Evolutionary conservation across 78 protist species (phyloP).

Genomic region (Dictyostelium discoideum): DNA sequence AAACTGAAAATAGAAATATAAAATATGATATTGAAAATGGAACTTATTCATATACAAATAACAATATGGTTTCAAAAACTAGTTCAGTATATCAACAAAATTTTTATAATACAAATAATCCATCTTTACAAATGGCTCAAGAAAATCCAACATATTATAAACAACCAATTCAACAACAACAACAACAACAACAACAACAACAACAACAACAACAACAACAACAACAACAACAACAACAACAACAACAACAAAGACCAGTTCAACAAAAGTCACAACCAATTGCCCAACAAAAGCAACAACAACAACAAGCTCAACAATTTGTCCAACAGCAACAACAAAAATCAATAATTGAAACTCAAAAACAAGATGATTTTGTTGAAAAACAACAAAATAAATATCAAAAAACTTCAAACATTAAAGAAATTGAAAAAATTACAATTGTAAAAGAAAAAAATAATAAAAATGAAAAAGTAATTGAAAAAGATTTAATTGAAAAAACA

Average conservation of each 20-base stretch:
- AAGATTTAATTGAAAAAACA: conserved; percentile 6
- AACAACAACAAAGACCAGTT: background rate
- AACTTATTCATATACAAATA: background rate
- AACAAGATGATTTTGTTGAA: background rate
- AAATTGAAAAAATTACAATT: background rate
- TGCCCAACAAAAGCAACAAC: background rate
- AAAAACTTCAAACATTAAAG: background rate
- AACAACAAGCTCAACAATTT: background rate
- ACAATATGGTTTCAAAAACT: background rate
- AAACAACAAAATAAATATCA: background rate
- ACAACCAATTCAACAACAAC: background rate
- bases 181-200: background rate
- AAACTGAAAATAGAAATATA: background rate
- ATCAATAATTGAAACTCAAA: background rate
- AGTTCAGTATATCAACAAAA: background rate
- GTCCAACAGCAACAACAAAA: background rate
- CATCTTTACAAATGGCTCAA: conserved; percentile 6
- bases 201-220: background rate
- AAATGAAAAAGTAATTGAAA: background rate
- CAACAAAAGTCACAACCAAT: background rate
- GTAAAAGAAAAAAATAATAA: background rate
- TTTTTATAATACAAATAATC: background rate
- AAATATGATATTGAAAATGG: background rate
- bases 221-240: background rate
- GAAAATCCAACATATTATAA: background rate